phyloP scores from a whole-genome alignment of 352 stramenopile species.

The Pythium folliculosum region DNA sequence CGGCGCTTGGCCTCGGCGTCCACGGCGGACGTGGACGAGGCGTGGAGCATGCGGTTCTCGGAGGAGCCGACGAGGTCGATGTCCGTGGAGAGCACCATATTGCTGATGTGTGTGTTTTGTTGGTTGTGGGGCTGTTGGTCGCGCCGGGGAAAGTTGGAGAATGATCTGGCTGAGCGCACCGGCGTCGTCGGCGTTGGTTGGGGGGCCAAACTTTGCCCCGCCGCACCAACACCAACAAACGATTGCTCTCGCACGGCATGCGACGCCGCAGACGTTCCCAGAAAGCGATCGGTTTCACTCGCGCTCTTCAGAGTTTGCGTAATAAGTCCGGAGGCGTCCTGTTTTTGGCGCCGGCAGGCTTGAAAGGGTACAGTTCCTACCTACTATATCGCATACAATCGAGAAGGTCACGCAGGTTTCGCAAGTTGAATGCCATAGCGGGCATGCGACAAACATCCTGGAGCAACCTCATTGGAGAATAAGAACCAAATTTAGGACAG shows the following conservation, averaged over 20 bases:
- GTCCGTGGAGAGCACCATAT: constrained; percentile 21
- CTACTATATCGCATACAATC: constrained; percentile 9
- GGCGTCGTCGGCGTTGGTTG: neutral
- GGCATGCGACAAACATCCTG: neutral
- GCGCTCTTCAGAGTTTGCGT: constrained; percentile 12
- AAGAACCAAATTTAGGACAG: neutral
- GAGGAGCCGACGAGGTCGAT: constrained; percentile 34
- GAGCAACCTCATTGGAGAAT: neutral
- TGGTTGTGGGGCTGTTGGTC: constrained; percentile 2
- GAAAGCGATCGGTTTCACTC: constrained; percentile 19
- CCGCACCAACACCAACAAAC: constrained; percentile 2
- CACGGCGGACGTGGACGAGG: constrained; percentile 5
- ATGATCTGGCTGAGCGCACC: constrained; percentile 20
- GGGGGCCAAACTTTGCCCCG: neutral
- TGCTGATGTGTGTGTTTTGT: neutral
- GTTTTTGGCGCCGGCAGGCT: constrained; percentile 2
- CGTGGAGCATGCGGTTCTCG: constrained; percentile 34
- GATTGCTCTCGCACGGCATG: constrained; percentile 1
- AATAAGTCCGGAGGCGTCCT: constrained; percentile 17
- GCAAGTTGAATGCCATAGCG: neutral
- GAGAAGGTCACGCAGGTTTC: constrained; percentile 4
- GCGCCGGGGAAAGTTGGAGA: constrained; percentile 33
- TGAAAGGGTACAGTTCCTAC: constrained; percentile 5
- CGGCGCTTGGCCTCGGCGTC: constrained; percentile 43
- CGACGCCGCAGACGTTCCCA: constrained; percentile 20